Evolutionary conservation across 2,329 filamentous ascomycete species (phyloP).

Genomic region (Pyrenochaeta sp.): DNA sequence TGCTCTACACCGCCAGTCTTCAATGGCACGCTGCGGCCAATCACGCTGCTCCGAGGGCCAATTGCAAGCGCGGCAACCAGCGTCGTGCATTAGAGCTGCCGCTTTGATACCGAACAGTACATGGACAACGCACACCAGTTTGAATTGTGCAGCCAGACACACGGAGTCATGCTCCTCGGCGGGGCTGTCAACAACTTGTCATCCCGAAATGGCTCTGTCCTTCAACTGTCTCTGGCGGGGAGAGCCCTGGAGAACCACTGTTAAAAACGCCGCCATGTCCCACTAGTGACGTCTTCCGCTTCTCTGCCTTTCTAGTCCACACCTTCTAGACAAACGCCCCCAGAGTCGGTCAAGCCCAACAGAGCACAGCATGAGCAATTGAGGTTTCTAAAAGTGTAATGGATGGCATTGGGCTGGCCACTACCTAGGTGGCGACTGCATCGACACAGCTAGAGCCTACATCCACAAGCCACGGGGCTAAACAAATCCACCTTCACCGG

Average conservation of each 20-base stretch:
- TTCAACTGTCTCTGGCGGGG: constrained; percentile 4
- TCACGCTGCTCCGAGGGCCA: constrained; percentile 12
- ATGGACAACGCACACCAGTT: constrained; percentile 34
- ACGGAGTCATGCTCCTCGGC: constrained; percentile 11
- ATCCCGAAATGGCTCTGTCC: constrained; percentile 8
- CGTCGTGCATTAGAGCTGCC: constrained; percentile 25
- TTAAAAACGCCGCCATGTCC: constrained; percentile 2
- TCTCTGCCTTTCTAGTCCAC: constrained; percentile 9
- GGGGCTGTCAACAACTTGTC: constrained; percentile 12
- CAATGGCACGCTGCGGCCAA: constrained; percentile 16
- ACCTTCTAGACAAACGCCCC: constrained; percentile 1
- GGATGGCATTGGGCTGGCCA: constrained; percentile 9
- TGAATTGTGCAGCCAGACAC: constrained; percentile 17
- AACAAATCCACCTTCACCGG: constrained; percentile 24
- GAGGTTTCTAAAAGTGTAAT: too few relatives aligned
- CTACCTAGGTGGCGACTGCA: constrained; percentile 13
- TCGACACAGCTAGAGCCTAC: constrained; percentile 11
- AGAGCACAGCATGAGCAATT: constrained; percentile 4
- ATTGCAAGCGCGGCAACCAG: constrained; percentile 28
- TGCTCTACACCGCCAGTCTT: constrained; percentile 38
- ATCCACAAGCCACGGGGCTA: constrained; percentile 1
- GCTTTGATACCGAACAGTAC: constrained; percentile 21
- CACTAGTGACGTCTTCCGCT: constrained; percentile 3
- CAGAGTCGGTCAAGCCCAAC: constrained; percentile 8
- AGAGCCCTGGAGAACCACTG: constrained; percentile 15